Evolutionary conservation across 805 yeast species (phyloP).

Genomic region (Candida silvatica): DNA sequence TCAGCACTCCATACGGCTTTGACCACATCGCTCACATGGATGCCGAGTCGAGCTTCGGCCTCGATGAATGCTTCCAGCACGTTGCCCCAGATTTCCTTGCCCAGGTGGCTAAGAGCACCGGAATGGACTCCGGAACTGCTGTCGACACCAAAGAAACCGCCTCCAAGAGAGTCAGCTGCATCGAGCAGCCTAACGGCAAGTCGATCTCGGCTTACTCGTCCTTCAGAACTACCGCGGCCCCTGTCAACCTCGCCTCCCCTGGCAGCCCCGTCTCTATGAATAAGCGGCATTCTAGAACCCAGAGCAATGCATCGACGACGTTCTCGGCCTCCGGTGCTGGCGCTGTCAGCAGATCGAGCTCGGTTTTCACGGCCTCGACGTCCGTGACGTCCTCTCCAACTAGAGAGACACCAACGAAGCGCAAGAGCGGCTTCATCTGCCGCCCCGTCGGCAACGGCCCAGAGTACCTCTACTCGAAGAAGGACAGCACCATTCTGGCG

Average conservation of each 20-base stretch:
- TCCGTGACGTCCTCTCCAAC: too few species aligned
- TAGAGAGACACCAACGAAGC: constrained; percentile 1
- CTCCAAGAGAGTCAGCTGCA: neutral
- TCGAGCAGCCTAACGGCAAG: too few species aligned
- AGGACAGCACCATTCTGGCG: constrained; percentile 7
- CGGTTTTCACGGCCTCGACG: constrained; percentile 24
- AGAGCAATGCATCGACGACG: constrained; percentile 16
- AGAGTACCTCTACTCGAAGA: constrained; percentile 1
- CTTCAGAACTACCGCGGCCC: too few species aligned
- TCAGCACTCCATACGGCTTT: constrained; percentile 26
- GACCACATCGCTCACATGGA: constrained; percentile 26
- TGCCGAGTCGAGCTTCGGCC: constrained; percentile 20
- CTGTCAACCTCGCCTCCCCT: neutral
- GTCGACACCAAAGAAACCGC: constrained; percentile 3
- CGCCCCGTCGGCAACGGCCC: neutral
- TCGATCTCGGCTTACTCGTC: constrained; percentile 21
- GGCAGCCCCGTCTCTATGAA: constrained; percentile 11
- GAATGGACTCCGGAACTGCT: constrained; percentile 7
- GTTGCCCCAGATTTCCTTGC: constrained; percentile 5
- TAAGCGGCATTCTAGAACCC: constrained; percentile 22
- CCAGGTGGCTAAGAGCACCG: constrained; percentile 5
- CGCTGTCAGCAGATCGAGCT: constrained; percentile 10
- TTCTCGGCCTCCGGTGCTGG: constrained; percentile 3
- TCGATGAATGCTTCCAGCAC: constrained; percentile 19
- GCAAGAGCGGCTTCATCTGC: neutral